Conservation (phyloP, 179 eudicot species). For the Nepenthes alata region DNA sequence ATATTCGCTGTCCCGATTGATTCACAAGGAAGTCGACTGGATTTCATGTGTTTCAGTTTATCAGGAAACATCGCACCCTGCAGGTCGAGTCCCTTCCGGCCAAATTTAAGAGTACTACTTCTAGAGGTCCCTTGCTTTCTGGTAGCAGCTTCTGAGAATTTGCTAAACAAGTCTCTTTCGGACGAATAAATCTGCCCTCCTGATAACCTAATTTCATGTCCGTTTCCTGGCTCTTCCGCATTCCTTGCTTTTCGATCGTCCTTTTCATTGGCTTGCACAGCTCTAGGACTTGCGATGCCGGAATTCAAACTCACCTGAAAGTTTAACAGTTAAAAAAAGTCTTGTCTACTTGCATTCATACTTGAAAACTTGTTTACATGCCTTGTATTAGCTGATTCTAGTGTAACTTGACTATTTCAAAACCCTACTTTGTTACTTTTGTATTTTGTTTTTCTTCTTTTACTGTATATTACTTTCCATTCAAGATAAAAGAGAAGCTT, state of each 20-base stretch:
- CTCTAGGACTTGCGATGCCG: constrained; percentile 11
- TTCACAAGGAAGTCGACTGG: constrained; percentile 32
- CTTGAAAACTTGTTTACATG: too few relatives aligned
- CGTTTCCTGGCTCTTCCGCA: constrained; percentile 4
- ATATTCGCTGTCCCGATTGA: constrained; percentile 18
- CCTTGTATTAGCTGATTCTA: too few relatives aligned
- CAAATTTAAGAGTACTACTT: constrained; percentile 42
- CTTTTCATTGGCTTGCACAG: constrained; percentile 11
- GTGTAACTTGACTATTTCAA: too few relatives aligned
- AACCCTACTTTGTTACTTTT: too few relatives aligned
- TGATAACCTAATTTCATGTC: constrained; percentile 18
- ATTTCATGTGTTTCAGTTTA: constrained; percentile 55
- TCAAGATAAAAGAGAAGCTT: too few relatives aligned
- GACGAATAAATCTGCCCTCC: constrained; percentile 10
- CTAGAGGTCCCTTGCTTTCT: constrained; percentile 32
- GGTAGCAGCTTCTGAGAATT: constrained; percentile 25
- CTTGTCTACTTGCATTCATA: too few relatives aligned
- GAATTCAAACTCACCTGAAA: constrained; percentile 24
- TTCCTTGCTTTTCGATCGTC: constrained; percentile 10
- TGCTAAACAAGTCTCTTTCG: constrained; percentile 22
- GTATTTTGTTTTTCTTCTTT: too few relatives aligned
- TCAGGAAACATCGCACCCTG: constrained; percentile 21
- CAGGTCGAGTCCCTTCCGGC: constrained; percentile 33
- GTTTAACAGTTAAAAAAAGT: background rate
- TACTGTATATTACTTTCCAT: too few relatives aligned